Evolutionary conservation across 1,139 yeast species (phyloP).

Genomic region (Candida glucosophila): DNA sequence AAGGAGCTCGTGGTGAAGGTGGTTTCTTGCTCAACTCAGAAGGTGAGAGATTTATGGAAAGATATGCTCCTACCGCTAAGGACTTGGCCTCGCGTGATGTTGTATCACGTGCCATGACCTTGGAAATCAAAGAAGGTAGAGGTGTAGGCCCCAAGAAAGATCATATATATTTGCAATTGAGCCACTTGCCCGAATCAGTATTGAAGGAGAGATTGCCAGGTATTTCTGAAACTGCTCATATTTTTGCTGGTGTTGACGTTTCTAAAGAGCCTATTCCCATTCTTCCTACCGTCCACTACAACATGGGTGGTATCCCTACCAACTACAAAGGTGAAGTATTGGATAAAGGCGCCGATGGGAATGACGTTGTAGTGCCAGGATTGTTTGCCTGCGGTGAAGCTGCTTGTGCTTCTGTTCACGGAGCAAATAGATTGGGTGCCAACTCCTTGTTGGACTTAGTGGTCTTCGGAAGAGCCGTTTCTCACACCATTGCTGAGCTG

Average conservation of each 20-base stretch:
- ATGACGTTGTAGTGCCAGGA: constrained; percentile 89
- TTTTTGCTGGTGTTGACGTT: constrained; percentile 98
- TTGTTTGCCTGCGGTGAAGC: constrained; percentile 97
- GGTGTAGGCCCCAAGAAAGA: constrained; percentile 97
- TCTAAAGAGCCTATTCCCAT: constrained; percentile 99
- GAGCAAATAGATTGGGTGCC: constrained; percentile 99
- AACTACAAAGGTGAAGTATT: constrained; percentile 94
- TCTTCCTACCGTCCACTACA: constrained; percentile 96
- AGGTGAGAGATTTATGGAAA: constrained; percentile 99
- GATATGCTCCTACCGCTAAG: constrained; percentile 98
- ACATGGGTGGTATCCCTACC: constrained; percentile 99
- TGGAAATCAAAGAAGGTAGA: constrained; percentile 98
- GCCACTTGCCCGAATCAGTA: constrained; percentile 88
- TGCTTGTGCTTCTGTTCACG: constrained; percentile 98
- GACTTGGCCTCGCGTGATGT: constrained; percentile 98
- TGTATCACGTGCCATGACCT: constrained; percentile 94
- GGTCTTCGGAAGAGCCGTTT: constrained; percentile 97
- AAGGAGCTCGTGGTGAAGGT: constrained; percentile 99
- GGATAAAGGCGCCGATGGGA: constrained; percentile 77
- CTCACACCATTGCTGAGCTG: constrained; percentile 80
- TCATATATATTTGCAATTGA: constrained; percentile 90
- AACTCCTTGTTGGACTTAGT: constrained; percentile 96
- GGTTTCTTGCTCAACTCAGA: constrained; percentile 92
- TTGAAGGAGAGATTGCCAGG: constrained; percentile 96
- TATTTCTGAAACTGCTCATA: constrained; percentile 97